phyloP scores from a whole-genome alignment of 495 filamentous ascomycete genomes.

The Acidomyces sp. region DNA sequence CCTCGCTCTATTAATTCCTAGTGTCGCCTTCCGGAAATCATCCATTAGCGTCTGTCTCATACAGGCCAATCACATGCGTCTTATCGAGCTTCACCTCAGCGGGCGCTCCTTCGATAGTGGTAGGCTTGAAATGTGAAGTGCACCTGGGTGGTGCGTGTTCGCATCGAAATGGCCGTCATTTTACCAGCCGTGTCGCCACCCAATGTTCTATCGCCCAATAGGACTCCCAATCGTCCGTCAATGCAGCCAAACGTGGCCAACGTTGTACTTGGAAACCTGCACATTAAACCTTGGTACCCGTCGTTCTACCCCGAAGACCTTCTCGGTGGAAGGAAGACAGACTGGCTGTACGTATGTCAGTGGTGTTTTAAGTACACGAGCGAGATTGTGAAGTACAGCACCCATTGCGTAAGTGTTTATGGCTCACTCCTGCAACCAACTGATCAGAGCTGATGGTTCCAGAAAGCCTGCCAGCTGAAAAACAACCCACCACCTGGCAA shows the following conservation, averaged over 20 bases:
- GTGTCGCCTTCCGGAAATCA: too few relatives aligned
- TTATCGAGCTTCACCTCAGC: too few relatives aligned
- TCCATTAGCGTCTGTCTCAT: too few relatives aligned
- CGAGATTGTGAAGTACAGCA: constrained; percentile 48
- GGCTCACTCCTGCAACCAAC: background rate
- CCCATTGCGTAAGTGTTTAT: constrained; percentile 34
- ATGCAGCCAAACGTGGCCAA: constrained; percentile 30
- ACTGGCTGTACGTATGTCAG: constrained; percentile 72
- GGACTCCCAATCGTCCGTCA: constrained; percentile 7
- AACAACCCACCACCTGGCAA: constrained; percentile 26
- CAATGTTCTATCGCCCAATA: constrained; percentile 8
- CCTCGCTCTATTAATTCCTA: too few relatives aligned
- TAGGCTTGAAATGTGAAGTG: too few relatives aligned
- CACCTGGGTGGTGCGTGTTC: too few relatives aligned
- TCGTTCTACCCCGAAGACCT: constrained; percentile 35
- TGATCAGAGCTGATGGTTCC: constrained; percentile 18
- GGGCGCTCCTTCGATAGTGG: too few relatives aligned
- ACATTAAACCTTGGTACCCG: constrained; percentile 35
- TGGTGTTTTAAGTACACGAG: constrained; percentile 88
- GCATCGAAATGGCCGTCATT: constrained; percentile 8
- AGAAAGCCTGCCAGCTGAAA: constrained; percentile 33
- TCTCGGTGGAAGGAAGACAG: constrained; percentile 25
- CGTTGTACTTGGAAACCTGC: constrained; percentile 33
- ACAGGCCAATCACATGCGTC: too few relatives aligned
- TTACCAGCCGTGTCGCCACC: background rate